Evolutionary conservation across 495 filamentous ascomycete species (phyloP).

Genomic region (Penicillium maclennaniae): DNA sequence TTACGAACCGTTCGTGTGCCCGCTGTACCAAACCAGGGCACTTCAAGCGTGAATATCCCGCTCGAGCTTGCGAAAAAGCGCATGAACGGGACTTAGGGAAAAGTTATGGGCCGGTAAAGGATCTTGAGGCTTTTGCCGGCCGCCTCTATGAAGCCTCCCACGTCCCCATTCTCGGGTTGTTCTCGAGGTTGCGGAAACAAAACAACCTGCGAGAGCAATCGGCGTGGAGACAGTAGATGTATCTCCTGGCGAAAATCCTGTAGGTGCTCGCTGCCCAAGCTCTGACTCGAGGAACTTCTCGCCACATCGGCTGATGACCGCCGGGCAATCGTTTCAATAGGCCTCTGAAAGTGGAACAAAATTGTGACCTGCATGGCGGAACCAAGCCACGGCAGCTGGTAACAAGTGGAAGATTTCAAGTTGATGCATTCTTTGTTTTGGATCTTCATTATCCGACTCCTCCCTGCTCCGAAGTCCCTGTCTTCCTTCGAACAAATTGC

Average conservation of each 20-base stretch:
- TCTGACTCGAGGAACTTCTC: conserved; percentile 8
- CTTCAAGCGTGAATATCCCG: too few relatives aligned
- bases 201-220: too few relatives aligned
- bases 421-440: not conserved
- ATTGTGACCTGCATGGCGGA: conserved; percentile 8
- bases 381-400: conserved; percentile 17
- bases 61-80: too few relatives aligned
- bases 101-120: too few relatives aligned
- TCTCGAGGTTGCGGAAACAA: too few relatives aligned
- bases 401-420: conserved; percentile 18
- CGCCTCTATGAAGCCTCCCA: too few relatives aligned
- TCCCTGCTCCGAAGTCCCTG: conserved; percentile 10
- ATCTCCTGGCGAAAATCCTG: conserved; percentile 13
- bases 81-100: too few relatives aligned
- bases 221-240: conserved; percentile 5
- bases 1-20: too few relatives aligned
- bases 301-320: conserved; percentile 9
- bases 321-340: conserved; percentile 19
- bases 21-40: too few relatives aligned
- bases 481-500: conserved; percentile 7
- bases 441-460: conserved; percentile 16
- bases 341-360: conserved; percentile 13
- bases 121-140: too few relatives aligned
- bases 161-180: too few relatives aligned
- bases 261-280: conserved; percentile 6